Base-by-base conservation (phyloP, 2,329 filamentous ascomycete genomes). In the Aspergillus calidoustus region DNA sequence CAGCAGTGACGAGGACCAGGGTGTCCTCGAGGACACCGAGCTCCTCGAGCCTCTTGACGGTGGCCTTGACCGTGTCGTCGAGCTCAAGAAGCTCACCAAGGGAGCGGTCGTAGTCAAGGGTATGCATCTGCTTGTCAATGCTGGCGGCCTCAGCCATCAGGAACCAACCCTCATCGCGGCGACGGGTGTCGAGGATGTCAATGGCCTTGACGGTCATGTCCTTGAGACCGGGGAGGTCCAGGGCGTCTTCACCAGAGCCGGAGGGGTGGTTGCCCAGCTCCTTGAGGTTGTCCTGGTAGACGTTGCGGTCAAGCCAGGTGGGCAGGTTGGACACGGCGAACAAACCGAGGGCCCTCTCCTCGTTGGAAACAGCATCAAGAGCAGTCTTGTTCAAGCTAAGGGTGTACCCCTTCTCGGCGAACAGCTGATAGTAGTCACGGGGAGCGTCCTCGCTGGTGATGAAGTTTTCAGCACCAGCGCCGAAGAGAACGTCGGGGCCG, bases 51-150 rank as follows among this genome's bases (percentile, higher is more conserved):
- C 91, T 88, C 51, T 83, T 83, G 57, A 94, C 83, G 3, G 91
- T 92, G 19, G 90, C 90, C 56, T 87, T 87, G 68, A 96, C 81
- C 4, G 92, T 93, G 77, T 96, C 91, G 72, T 96, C 91, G 38
- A 96, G 85, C 79, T 96, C 92, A 46, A 96, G 86, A 1, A 96
- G 86, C 69, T 96, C 92, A 58, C 90, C 92, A 0, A 96, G 87
- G 0, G 92, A 90, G 57, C 92, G 90, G 78, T 95, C 91, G 74
- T 95, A 95, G 80, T 95, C 92, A 22, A 95, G 85, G 2, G 82
- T 76, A 79, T 96, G 92, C 91, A 96, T 95, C 83, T 92, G 89
- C 83, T 96, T 96, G 80, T 95, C 92, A 68, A 96, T 91, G 2
- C 88, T 91, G 17, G 92, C 92, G 28, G 89, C 92, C 77, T 96